Percentiles rank a stretch among this genome's conserved stretches.
These are phyloP conservation scores for Pythium aquatile DNA, from an alignment of 352 stramenopile species.

Conservation along the genomic window DNA sequence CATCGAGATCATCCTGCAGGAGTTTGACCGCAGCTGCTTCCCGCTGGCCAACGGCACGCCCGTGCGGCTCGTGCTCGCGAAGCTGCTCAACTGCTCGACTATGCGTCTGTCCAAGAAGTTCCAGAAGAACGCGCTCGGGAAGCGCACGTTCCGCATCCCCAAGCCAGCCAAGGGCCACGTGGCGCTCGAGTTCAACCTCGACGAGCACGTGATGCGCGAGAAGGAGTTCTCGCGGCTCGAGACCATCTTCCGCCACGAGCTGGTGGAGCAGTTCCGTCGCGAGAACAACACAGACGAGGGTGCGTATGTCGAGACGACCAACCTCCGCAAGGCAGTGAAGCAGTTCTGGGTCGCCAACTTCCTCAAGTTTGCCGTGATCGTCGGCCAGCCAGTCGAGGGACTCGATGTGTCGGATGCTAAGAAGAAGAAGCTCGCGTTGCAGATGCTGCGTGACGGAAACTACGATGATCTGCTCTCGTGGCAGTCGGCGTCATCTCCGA, in stretches of 20 bases:
- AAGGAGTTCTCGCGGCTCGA: constrained; percentile 72
- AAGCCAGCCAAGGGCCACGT: constrained; percentile 62
- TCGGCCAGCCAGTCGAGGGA: constrained; percentile 70
- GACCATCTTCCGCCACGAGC: constrained; percentile 74
- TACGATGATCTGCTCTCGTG: constrained; percentile 74
- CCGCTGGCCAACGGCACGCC: constrained; percentile 81
- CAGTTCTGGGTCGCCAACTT: constrained; percentile 88
- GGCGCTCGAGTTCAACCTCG: constrained; percentile 68
- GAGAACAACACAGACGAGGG: constrained; percentile 85
- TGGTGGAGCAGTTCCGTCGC: constrained; percentile 76
- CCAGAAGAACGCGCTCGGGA: constrained; percentile 86
- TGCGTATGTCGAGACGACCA: constrained; percentile 63
- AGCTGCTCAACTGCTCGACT: constrained; percentile 88
- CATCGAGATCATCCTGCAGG: constrained; percentile 76
- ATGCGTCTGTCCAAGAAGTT: constrained; percentile 90
- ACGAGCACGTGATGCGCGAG: constrained; percentile 65
- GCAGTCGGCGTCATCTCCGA: constrained; percentile 32
- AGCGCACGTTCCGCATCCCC: constrained; percentile 78
- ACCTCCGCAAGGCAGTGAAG: constrained; percentile 72
- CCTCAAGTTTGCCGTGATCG: constrained; percentile 75
- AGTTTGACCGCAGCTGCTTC: constrained; percentile 77
- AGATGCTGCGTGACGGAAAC: constrained; percentile 75
- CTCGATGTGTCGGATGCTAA: constrained; percentile 78
- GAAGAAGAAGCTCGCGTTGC: constrained; percentile 78
- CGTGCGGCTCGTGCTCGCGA: constrained; percentile 78